Base-by-base conservation (phyloP, 140 eudicot species). In the Erigeron philadelphicus region DNA sequence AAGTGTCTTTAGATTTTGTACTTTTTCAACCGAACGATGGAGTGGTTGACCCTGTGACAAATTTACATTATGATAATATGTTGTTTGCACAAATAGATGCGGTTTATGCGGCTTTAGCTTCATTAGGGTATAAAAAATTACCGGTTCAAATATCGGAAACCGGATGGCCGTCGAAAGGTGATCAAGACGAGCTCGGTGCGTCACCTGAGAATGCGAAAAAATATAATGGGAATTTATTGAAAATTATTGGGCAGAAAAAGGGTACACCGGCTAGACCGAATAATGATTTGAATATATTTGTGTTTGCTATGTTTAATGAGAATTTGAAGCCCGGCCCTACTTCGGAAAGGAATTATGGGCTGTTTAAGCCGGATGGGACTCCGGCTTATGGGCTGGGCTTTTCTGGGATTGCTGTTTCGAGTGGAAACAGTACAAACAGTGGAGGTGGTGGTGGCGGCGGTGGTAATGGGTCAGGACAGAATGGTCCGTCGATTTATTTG, bases 251-350 rank as follows among this genome's bases (percentile, higher is more conserved):
- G 11, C 78, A 80, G 80, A 89, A 84, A 73, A 88, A 78, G 44
- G 98, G 93, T 8, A 92, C 96, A 1, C 98, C 98, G 12, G 78
- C 89, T 84, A 84, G 84, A 71, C 98, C 98, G 3, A 76, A 83
- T 35, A 15, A 66, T 19, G 86, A 84, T 63, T 64, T 92, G 50
- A 86, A 89, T 61, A 70, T 92, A 5, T 89, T 79, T 38, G 87
- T 92, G 31, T 92, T 92, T 38, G 98, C 96, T 1, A 69, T 92
- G 79, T 92, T 92, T 48, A 88, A 92, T 25, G 98, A 92, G 83
- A 88, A 92, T 40, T 53, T 86, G 88, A 92, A 92, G 77, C 96
- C 98, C 5, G 98, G 96, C 6, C 98, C 96, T 43, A 82, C 86
- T 2, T 92, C 98, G 2, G 98, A 88, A 69, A 66, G 98, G 77